Evolutionary conservation across 768 basidiomycete genomes (phyloP).

Genomic region (Calocybe gangraenosa): DNA sequence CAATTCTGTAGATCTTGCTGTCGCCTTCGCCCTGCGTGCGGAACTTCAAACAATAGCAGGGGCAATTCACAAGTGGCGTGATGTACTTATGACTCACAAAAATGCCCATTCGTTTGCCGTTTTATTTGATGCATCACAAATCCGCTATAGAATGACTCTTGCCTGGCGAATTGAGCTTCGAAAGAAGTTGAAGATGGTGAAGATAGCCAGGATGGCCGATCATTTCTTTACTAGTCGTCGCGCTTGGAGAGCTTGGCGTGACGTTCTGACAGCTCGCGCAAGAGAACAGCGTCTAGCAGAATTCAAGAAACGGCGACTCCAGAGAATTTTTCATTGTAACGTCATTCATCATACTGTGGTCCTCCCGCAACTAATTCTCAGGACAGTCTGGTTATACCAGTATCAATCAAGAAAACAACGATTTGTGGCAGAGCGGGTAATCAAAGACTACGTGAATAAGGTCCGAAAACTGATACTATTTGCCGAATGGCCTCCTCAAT

Average conservation of each 20-base stretch:
- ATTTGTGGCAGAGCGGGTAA: constrained; percentile 39
- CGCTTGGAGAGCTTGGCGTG: constrained; percentile 46
- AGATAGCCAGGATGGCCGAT: constrained; percentile 51
- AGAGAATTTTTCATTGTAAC: constrained; percentile 17
- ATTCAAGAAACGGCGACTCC: constrained; percentile 34
- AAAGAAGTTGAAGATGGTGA: constrained; percentile 41
- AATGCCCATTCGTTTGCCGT: constrained; percentile 45
- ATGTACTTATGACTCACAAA: constrained; percentile 36
- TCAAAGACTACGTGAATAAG: constrained; percentile 34
- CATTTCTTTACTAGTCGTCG: constrained; percentile 46
- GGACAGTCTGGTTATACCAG: constrained; percentile 44
- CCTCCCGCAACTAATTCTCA: neutral
- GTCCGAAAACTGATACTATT: constrained; percentile 23
- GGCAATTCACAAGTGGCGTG: constrained; percentile 43
- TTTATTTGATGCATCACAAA: constrained; percentile 40
- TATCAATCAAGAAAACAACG: constrained; percentile 33
- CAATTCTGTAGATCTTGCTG: constrained; percentile 37
- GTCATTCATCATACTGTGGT: neutral
- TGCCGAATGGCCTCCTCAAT: neutral
- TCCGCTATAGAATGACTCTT: constrained; percentile 38
- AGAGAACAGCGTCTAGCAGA: constrained; percentile 41
- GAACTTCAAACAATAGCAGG: constrained; percentile 33
- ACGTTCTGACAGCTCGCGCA: constrained; percentile 36
- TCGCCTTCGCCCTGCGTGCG: constrained; percentile 43
- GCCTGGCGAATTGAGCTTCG: constrained; percentile 56